phyloP scores from a whole-genome alignment of 139 green algal species.

The Chlamydomonas urium region DNA sequence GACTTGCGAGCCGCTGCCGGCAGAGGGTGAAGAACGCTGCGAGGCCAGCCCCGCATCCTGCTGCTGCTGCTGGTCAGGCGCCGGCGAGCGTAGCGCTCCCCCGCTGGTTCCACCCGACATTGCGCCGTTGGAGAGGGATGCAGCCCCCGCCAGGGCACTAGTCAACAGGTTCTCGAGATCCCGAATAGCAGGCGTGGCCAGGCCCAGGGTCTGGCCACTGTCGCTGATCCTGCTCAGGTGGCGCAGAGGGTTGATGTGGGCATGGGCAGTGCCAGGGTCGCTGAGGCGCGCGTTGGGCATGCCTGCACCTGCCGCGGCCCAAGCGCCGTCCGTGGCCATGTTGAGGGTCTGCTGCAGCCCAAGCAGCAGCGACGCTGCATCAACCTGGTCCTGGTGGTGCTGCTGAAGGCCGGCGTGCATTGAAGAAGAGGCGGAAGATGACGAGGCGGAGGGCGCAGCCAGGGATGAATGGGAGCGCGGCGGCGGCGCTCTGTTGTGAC shows the following conservation, averaged over 20 bases:
- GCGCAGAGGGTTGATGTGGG: background rate
- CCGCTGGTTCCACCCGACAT: too few relatives aligned
- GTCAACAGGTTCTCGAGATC: too few relatives aligned
- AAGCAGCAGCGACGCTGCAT: background rate
- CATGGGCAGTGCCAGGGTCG: background rate
- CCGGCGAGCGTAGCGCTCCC: too few relatives aligned
- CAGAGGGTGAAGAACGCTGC: too few relatives aligned
- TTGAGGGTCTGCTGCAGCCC: constrained; percentile 10
- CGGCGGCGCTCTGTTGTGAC: constrained; percentile 5
- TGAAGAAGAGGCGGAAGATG: too few relatives aligned
- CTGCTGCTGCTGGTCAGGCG: too few relatives aligned
- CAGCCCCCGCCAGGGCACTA: too few relatives aligned
- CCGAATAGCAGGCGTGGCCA: too few relatives aligned
- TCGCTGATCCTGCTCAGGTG: constrained; percentile 10
- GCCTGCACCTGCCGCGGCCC: constrained; percentile 12
- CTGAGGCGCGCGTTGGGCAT: background rate
- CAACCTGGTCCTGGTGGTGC: background rate
- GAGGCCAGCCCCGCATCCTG: too few relatives aligned
- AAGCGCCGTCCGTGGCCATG: constrained; percentile 4
- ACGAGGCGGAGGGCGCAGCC: background rate
- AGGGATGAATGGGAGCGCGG: too few relatives aligned
- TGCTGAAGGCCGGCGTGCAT: constrained; percentile 1
- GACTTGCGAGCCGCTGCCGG: too few relatives aligned
- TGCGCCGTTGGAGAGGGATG: too few relatives aligned
- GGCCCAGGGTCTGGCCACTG: constrained; percentile 16